Evolutionary conservation across 169 alveolate species (phyloP).

Genomic region (Babesia ovata): DNA sequence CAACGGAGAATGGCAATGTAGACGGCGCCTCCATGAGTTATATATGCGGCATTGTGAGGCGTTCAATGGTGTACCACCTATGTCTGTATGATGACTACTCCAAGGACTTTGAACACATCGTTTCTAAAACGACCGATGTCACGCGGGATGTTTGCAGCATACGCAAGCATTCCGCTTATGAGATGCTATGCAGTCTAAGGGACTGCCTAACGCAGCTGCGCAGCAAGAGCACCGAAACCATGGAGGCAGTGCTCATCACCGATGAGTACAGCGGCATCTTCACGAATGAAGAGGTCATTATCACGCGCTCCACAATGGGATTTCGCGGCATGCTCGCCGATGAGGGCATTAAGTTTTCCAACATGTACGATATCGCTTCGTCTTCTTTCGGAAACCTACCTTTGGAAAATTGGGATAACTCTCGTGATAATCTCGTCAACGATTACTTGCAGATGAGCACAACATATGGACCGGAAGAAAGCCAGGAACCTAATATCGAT

Average conservation of each 20-base stretch:
- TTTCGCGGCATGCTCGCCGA: constrained; percentile 25
- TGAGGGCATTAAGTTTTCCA: constrained; percentile 35
- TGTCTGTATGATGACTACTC: constrained; percentile 55
- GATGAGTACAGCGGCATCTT: constrained; percentile 65
- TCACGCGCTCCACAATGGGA: constrained; percentile 53
- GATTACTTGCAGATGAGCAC: constrained; percentile 4
- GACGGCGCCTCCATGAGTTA: not conserved
- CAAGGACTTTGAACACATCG: constrained; percentile 7
- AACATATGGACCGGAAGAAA: not conserved
- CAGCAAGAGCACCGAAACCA: not conserved
- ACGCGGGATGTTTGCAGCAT: constrained; percentile 12
- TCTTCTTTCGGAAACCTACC: not conserved
- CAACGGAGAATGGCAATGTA: not conserved
- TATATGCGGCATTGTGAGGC: constrained; percentile 8
- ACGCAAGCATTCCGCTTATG: constrained; percentile 48
- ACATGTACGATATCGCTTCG: constrained; percentile 29
- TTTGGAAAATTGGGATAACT: not conserved
- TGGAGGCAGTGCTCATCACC: constrained; percentile 63
- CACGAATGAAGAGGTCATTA: constrained; percentile 48
- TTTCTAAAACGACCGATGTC: not conserved
- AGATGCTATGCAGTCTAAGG: constrained; percentile 42
- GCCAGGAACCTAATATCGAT: not conserved
- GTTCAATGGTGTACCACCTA: constrained; percentile 58
- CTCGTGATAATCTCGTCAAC: constrained; percentile 6
- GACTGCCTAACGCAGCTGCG: constrained; percentile 55